These are phyloP conservation scores for Debaryomyces tyrocola DNA, from an alignment of 805 yeast genomes.

Conservation along the genomic window DNA sequence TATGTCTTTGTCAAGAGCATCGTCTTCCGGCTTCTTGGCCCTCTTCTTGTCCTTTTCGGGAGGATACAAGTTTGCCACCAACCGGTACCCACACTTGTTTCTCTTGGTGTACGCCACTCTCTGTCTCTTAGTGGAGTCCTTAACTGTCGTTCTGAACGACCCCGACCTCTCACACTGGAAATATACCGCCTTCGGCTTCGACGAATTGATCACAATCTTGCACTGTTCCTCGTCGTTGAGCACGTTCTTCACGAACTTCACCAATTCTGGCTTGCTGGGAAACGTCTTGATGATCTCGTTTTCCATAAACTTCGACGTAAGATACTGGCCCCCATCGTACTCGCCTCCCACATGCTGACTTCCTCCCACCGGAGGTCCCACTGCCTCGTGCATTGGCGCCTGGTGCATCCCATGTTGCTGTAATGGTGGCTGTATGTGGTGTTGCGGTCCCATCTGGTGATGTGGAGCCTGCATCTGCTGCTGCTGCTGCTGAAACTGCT, in stretches of 20 bases:
- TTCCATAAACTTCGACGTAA: conserved; percentile 25
- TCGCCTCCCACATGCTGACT: conserved; percentile 10
- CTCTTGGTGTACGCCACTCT: conserved; percentile 49
- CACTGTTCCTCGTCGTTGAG: conserved; percentile 39
- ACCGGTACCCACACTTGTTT: conserved; percentile 45
- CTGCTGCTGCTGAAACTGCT: conserved; percentile 11
- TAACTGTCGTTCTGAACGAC: conserved; percentile 46
- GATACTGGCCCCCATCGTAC: conserved; percentile 14
- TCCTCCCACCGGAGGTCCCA: conserved; percentile 5
- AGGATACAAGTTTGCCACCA: conserved; percentile 45
- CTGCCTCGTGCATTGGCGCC: conserved; percentile 6
- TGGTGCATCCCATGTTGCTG: conserved; percentile 15
- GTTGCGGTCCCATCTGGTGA: conserved; percentile 14
- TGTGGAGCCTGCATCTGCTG: conserved; percentile 14
- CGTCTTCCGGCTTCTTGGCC: conserved; percentile 18
- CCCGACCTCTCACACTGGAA: conserved; percentile 49
- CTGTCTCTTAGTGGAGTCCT: conserved; percentile 45
- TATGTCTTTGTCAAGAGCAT: conserved; percentile 21
- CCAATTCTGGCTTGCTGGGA: conserved; percentile 25
- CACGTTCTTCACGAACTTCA: conserved; percentile 35
- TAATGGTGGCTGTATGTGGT: conserved; percentile 8
- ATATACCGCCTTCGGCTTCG: conserved; percentile 49
- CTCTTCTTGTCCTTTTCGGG: conserved; percentile 44
- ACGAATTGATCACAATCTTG: conserved; percentile 46
- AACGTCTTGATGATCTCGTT: conserved; percentile 34